phyloP scores from a whole-genome alignment of 331 rosid genomes.

The Quercus phellos region DNA sequence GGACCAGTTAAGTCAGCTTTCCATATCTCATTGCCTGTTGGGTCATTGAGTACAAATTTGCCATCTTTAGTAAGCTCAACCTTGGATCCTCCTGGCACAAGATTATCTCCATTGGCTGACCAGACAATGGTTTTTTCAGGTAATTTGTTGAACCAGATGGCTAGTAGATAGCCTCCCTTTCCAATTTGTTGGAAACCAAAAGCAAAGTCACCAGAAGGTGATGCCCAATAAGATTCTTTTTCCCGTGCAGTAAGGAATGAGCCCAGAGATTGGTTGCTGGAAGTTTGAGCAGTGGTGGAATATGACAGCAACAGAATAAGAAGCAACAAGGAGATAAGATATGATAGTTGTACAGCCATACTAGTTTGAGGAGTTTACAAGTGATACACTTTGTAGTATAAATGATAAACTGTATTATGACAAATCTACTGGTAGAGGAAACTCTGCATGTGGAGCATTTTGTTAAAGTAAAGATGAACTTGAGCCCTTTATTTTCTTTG shows the following conservation, averaged over 20 bases:
- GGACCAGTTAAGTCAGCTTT: rapidly evolving
- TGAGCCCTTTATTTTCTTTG: too few relatives aligned
- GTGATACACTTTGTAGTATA: too few relatives aligned
- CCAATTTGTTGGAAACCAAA: conserved; percentile 6
- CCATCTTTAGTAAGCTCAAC: conserved; percentile 8
- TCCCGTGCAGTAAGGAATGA: not conserved
- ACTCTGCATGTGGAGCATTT: too few relatives aligned
- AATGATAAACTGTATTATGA: too few relatives aligned
- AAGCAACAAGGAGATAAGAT: not conserved
- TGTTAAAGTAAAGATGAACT: too few relatives aligned
- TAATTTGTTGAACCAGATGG: conserved; percentile 18
- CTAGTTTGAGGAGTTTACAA: not conserved
- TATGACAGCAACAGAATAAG: not conserved
- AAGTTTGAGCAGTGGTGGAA: conserved; percentile 3
- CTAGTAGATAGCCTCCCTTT: not conserved
- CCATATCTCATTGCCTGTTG: not conserved
- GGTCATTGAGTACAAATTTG: conserved; percentile 8
- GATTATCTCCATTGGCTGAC: conserved; percentile 17
- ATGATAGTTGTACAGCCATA: not conserved
- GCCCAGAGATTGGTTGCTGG: not conserved
- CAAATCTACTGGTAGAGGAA: too few relatives aligned
- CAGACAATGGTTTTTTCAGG: conserved; percentile 8
- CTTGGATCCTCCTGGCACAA: conserved; percentile 2
- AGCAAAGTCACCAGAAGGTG: conserved; percentile 15
- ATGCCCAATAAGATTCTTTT: not conserved